These are phyloP conservation scores for Geranium rotundifolium DNA, from an alignment of 345 rosid genomes.

Conservation along the genomic window DNA sequence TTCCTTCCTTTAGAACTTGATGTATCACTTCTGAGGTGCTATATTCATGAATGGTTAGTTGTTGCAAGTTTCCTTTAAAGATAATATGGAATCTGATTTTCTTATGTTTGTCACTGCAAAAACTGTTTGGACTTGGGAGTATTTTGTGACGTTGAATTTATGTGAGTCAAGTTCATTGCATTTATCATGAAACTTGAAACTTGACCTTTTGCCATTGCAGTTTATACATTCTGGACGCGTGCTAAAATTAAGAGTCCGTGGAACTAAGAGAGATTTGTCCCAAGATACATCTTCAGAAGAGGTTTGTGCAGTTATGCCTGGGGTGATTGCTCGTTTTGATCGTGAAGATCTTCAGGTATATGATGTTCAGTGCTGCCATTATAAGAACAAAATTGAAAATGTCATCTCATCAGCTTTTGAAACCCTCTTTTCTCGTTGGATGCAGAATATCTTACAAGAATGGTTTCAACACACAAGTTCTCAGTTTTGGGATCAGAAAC, in stretches of 20 bases:
- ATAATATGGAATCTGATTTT: neutral
- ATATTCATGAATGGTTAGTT: neutral
- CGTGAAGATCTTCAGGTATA: constrained; percentile 62
- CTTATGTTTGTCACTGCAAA: neutral
- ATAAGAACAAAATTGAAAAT: neutral
- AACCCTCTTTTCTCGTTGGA: neutral
- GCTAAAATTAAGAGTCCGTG: constrained; percentile 59
- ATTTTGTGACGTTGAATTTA: neutral
- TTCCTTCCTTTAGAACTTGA: neutral
- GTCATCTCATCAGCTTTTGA: neutral
- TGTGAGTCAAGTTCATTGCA: neutral
- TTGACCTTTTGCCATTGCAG: constrained; percentile 21
- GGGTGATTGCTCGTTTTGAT: constrained; percentile 79
- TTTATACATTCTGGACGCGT: constrained; percentile 54
- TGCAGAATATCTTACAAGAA: constrained; percentile 56
- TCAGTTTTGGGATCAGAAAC: constrained; percentile 70
- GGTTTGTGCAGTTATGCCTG: constrained; percentile 60
- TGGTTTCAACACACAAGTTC: constrained; percentile 50
- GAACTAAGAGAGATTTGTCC: constrained; percentile 52
- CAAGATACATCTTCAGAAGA: constrained; percentile 59
- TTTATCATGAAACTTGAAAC: neutral
- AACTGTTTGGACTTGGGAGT: neutral
- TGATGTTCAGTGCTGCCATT: neutral
- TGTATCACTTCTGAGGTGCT: neutral
- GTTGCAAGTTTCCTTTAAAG: too few relatives aligned